These are phyloP conservation scores for Eutrema yunnanense DNA, from an alignment of 345 rosid genomes.

Conservation along the genomic window DNA sequence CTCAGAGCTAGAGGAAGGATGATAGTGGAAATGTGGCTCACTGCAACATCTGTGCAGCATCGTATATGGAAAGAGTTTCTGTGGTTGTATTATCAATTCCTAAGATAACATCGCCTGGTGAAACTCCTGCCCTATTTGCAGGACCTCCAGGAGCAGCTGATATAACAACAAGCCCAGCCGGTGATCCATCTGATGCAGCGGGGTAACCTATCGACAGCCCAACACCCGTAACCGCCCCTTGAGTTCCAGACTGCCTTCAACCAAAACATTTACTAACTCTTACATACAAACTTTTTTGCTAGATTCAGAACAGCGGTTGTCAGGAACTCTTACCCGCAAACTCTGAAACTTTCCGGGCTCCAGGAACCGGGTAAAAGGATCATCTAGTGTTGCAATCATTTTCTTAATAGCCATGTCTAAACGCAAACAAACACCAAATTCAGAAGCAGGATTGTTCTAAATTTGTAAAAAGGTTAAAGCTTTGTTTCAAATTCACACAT, in stretches of 20 bases:
- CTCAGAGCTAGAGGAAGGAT: background rate
- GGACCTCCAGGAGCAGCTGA: conserved; percentile 95
- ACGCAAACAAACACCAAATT: conserved; percentile 22
- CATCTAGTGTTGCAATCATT: conserved; percentile 87
- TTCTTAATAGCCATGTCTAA: conserved; percentile 80
- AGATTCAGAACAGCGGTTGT: background rate
- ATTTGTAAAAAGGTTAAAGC: background rate
- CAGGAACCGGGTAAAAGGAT: conserved; percentile 89
- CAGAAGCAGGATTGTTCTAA: background rate
- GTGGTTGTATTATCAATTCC: conserved; percentile 62
- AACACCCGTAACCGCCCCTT: conserved; percentile 91
- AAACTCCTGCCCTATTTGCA: conserved; percentile 73
- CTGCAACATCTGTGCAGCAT: conserved; percentile 93
- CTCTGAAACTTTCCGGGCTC: conserved; percentile 92
- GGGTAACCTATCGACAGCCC: conserved; percentile 95
- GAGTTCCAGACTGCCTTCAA: conserved; percentile 98
- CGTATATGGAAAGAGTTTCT: conserved; percentile 72
- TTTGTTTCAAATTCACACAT: conserved; percentile 8
- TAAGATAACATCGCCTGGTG: conserved; percentile 72
- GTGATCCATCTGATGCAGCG: conserved; percentile 41
- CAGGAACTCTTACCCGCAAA: conserved; percentile 62
- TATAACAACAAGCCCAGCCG: conserved; percentile 71
- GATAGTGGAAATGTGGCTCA: conserved; percentile 27
- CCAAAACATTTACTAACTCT: conserved; percentile 39
- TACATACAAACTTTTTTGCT: conserved; percentile 2